These are phyloP conservation scores for Neobulgaria alba DNA, from an alignment of 2,329 filamentous ascomycete genomes.

Conservation along the genomic window DNA sequence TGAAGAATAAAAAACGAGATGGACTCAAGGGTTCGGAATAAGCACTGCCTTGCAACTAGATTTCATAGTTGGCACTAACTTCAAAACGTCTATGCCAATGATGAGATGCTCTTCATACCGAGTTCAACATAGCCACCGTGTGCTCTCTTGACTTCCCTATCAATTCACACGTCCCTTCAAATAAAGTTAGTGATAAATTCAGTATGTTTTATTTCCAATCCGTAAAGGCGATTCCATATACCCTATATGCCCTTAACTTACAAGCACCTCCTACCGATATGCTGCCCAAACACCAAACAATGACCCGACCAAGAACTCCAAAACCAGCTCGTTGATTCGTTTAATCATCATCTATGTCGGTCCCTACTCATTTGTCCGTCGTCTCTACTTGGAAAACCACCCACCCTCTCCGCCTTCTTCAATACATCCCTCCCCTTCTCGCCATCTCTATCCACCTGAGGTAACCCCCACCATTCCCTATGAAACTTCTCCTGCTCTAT, in stretches of 20 bases:
- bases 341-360: conserved; percentile 25
- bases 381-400: conserved; percentile 40
- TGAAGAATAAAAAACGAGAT: no score
- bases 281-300: conserved; percentile 18
- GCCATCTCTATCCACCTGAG: conserved; percentile 47
- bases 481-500: conserved; percentile 57
- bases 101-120: no score
- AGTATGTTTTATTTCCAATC: no score
- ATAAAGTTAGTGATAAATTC: no score
- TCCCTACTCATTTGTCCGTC: conserved; percentile 28
- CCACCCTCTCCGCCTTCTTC: conserved; percentile 46
- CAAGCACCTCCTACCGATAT: conserved; percentile 11
- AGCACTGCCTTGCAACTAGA: no score
- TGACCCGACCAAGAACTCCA: conserved; percentile 16
- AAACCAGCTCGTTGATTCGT: conserved; percentile 5
- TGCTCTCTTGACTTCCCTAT: no score
- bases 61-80: no score
- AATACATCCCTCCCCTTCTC: conserved; percentile 46
- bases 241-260: conserved; percentile 17
- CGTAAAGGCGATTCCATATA: conserved; percentile 13
- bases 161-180: no score
- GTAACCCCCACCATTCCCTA: conserved; percentile 59
- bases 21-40: no score
- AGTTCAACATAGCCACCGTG: no score
- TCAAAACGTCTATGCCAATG: no score